phyloP scores from a whole-genome alignment of 495 filamentous ascomycete species.

The Cercophora sp. region DNA sequence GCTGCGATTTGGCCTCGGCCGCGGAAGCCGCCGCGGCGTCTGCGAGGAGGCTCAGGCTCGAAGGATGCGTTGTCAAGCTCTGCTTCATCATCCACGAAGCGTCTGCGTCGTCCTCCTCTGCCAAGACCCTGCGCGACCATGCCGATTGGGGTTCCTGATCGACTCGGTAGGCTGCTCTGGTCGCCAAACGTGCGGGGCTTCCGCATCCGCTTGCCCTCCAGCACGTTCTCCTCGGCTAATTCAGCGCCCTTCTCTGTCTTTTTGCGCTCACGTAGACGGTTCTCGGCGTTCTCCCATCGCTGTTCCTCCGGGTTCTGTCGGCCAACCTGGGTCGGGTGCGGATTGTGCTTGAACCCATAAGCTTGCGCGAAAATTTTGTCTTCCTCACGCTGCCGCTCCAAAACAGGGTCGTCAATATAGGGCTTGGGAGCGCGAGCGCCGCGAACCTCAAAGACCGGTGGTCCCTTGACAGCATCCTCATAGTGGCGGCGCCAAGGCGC shows the following conservation, averaged over 20 bases:
- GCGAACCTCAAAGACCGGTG: constrained; percentile 34
- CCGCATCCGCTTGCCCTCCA: constrained; percentile 40
- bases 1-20: neutral
- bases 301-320: constrained; percentile 44
- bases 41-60: neutral
- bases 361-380: constrained; percentile 42
- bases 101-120: constrained; percentile 32
- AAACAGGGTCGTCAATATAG: constrained; percentile 25
- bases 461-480: constrained; percentile 29
- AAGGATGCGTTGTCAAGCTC: neutral
- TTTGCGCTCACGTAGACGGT: constrained; percentile 42
- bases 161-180: constrained; percentile 39
- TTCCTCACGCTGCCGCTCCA: constrained; percentile 35
- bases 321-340: constrained; percentile 34
- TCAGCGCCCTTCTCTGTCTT: constrained; percentile 46
- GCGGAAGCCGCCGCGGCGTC: constrained; percentile 2
- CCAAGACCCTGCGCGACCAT: constrained; percentile 9
- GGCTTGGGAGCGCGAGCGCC: constrained; percentile 37
- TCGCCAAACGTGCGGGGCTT: constrained; percentile 40
- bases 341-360: constrained; percentile 46
- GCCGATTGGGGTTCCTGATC: constrained; percentile 34
- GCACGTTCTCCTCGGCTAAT: constrained; percentile 36
- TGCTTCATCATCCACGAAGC: constrained; percentile 3
- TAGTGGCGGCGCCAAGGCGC: constrained; percentile 24
- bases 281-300: constrained; percentile 40